phyloP scores from a whole-genome alignment of 495 filamentous ascomycete species.

The Aspergillus cristatus region DNA sequence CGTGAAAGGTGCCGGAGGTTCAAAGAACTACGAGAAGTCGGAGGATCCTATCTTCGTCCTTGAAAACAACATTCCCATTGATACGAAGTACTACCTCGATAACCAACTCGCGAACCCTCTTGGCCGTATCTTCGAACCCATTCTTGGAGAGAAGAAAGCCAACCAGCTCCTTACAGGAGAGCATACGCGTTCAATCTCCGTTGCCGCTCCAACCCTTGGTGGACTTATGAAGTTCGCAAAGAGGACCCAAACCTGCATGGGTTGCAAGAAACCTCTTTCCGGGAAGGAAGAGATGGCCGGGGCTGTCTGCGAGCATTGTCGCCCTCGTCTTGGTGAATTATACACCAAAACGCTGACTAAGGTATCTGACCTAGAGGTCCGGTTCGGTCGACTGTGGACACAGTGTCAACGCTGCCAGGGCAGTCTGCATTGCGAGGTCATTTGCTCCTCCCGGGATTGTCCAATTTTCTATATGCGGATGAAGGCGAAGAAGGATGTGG shows the following conservation, averaged over 20 bases:
- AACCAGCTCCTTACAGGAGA: slow-evolving; percentile 74
- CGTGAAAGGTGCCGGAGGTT: slow-evolving; percentile 76
- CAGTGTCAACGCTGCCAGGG: slow-evolving; percentile 98
- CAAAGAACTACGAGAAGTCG: slow-evolving; percentile 89
- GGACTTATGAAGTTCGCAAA: slow-evolving; percentile 98
- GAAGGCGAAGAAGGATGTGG: slow-evolving; percentile 99
- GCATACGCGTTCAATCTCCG: slow-evolving; percentile 84
- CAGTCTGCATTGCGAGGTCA: slow-evolving; percentile 94
- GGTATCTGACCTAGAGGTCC: slow-evolving; percentile 82
- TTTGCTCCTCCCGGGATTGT: slow-evolving; percentile 91
- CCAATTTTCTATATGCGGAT: slow-evolving; percentile 99
- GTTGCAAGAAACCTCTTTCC: slow-evolving; percentile 90
- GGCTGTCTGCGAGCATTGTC: slow-evolving; percentile 80
- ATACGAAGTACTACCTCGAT: slow-evolving; percentile 98
- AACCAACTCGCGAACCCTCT: slow-evolving; percentile 96
- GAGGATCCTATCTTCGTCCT: slow-evolving; percentile 96
- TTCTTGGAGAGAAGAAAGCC: slow-evolving; percentile 84
- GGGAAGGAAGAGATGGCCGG: slow-evolving; percentile 70
- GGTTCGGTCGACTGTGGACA: slow-evolving; percentile 91
- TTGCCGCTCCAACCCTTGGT: slow-evolving; percentile 80
- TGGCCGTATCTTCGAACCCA: slow-evolving; percentile 93
- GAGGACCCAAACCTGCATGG: slow-evolving; percentile 95
- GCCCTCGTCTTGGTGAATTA: slow-evolving; percentile 77
- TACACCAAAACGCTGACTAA: slow-evolving; percentile 86
- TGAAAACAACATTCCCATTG: slow-evolving; percentile 95